Base-by-base conservation (phyloP, 164 flowering plant species). In the Dillenia turbinata region DNA sequence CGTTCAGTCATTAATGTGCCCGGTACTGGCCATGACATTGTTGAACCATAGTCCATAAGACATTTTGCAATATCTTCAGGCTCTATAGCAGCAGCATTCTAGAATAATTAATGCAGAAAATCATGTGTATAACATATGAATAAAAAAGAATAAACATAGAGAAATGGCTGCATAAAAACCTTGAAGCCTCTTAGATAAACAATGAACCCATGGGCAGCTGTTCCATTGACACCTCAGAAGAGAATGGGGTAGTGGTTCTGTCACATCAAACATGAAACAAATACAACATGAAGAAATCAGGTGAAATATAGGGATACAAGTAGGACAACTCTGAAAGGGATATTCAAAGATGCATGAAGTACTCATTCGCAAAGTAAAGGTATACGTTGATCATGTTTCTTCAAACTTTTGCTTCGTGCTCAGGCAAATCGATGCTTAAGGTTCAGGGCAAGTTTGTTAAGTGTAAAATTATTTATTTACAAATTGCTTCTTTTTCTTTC, bases 11-110 rank as follows among this genome's bases (percentile, higher is more conserved):
- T 91, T 70, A 94, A 96, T 44, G 99, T 94, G 40, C 97, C 99
- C 0, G 99, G 99, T 56, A 94, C 99, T 12, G 99, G 99, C 99
- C 99, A 94, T 57, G 99, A 94, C 99, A 94, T 94, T 63, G 97
- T 91, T 47, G 99, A 94, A 61, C 99, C 97, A 57, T 94, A 94
- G 77, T 94, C 97, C 74, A 94, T 94, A 16, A 94, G 94, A 66
- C 99, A 91, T 62, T 94, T 94, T 7, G 99, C 99, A 63, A 94
- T 85, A 81, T 94, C 99, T 78, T 94, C 99, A 46, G 99, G 82
- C 78, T 94, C 99, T 58, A 94, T 84, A 10, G 96, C 97, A 70
- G 97, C 97, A 67, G 99, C 85, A 40, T 74, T 72, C 99, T 94
- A 73, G 70, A 73, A 60, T 8, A 59, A 63, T 9, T 22, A 62